Evolutionary conservation across 148 eudicot genomes (phyloP), one percentile per base, ranked within the genome.

Genomic region (Rhododendron williamsianum): DNA sequence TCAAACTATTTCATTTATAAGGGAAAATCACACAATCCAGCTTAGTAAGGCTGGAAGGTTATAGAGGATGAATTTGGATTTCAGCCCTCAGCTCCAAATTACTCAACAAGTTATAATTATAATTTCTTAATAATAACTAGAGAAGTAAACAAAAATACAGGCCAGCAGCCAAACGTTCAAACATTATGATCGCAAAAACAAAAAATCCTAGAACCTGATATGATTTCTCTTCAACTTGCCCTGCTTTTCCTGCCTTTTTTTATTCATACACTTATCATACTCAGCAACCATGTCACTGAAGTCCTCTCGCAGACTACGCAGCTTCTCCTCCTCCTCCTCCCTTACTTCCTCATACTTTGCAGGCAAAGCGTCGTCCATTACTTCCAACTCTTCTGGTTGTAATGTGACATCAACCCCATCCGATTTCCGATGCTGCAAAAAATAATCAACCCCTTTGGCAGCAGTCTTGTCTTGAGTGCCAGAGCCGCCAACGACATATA

Each of bases 271-370:
- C 94, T 94, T 84, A 89, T 91, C 91, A 86, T 94, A 60, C 98
- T 94, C 95, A 19, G 96, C 97, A 87, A 96, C 98, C 98, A 96
- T 93, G 89, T 92, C 96, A 81, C 97, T 96, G 93, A 95, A 95
- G 86, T 95, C 98, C 86, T 96, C 99, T 27, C 90, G 89, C 91
- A 93, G 93, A 87, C 87, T 94, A 45, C 92, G 93, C 60, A 89
- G 83, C 82, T 41, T 41, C 43, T 41, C 43, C 43, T 38, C 6
- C 41, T 38, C 41, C 41, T 41, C 43, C 43, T 41, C 43, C 43
- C 43, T 41, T 6, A 5, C 43, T 41, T 6, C 6, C 7, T 5
- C 43, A 41, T 41, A 41, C 43, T 41, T 41, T 41, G 43, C 43
- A 41, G 43, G 43, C 43, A 41, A 41, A 41, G 43, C 43, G 1